Percentiles rank a stretch among this genome's conserved stretches.
Evolutionary conservation across 2,329 filamentous ascomycete genomes (phyloP).

Genomic region (Microthyrium microscopicum): DNA sequence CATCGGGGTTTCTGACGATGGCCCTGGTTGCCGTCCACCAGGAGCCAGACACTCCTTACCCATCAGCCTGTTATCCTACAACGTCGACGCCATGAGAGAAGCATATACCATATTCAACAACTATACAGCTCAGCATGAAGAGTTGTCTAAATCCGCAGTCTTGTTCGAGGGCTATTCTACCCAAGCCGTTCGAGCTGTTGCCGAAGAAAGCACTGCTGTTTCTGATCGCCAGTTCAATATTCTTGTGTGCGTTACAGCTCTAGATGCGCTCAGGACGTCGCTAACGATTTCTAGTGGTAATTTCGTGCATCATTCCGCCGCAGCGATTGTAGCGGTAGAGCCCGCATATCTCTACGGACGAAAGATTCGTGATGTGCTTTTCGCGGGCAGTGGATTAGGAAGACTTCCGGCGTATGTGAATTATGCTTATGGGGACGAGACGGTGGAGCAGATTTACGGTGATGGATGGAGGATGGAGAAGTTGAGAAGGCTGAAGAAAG

Average conservation of each 20-base stretch:
- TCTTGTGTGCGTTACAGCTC: no score
- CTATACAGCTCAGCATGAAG: background rate
- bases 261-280: no score
- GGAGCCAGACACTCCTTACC: no score
- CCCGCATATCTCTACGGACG: conserved; percentile 1
- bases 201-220: background rate
- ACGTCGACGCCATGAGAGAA: conserved; percentile 1
- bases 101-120: background rate
- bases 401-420: conserved; percentile 19
- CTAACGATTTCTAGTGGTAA: no score
- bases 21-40: no score
- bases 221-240: conserved; percentile 2
- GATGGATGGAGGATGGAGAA: conserved; percentile 17
- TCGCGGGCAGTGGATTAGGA: conserved; percentile 11
- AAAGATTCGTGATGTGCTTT: conserved; percentile 11
- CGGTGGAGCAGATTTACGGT: conserved; percentile 16
- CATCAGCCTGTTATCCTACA: background rate
- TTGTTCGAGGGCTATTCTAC: conserved; percentile 4
- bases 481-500: conserved; percentile 16
- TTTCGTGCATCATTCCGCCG: background rate
- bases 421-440: conserved; percentile 19
- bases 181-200: conserved; percentile 1
- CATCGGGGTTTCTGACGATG: background rate
- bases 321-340: background rate
- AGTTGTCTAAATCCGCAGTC: background rate